Conservation (phyloP, 208 protist genomes). For the Strigomonas culicis region DNA sequence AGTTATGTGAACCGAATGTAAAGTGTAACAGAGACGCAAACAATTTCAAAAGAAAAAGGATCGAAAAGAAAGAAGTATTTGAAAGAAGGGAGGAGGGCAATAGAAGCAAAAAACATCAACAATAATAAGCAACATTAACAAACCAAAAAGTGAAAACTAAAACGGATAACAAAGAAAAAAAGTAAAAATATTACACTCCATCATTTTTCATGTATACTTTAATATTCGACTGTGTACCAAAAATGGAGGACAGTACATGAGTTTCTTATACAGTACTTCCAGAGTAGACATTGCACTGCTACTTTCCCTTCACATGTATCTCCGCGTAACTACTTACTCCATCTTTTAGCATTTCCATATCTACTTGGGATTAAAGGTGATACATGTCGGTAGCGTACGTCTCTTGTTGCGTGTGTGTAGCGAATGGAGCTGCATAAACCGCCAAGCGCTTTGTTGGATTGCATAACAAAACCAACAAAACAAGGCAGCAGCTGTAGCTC, state of each 20-base stretch:
- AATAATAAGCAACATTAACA: conserved; percentile 1
- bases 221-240: neutral
- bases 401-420: no score
- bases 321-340: no score
- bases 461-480: no score
- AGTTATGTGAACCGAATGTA: neutral
- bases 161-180: conserved; percentile 4
- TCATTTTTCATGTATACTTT: neutral
- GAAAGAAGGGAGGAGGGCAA: neutral
- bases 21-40: neutral
- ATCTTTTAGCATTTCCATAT: no score
- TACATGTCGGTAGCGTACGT: no score
- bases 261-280: no score
- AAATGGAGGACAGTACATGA: neutral
- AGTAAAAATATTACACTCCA: neutral
- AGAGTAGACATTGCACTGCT: no score
- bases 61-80: conserved; percentile 7
- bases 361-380: no score
- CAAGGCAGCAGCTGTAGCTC: no score
- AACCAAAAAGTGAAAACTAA: conserved; percentile 1
- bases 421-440: no score
- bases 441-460: no score
- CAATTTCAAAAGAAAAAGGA: conserved; percentile 8
- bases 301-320: no score
- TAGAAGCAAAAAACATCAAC: conserved; percentile 13